These are phyloP conservation scores for Hevea brasiliensis DNA, from an alignment of 345 rosid genomes.

Conservation along the genomic window DNA sequence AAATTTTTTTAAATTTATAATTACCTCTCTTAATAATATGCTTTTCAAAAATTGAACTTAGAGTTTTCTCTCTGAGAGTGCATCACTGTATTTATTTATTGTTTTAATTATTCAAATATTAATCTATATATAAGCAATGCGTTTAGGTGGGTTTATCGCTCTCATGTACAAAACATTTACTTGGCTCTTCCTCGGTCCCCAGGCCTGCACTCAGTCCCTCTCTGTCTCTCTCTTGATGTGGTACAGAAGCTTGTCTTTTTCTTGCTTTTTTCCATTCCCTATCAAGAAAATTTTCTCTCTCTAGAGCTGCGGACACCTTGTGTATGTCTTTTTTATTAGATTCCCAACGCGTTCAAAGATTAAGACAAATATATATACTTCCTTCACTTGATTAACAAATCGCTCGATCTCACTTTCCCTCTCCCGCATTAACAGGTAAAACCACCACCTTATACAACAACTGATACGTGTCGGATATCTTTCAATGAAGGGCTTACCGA, in stretches of 20 bases:
- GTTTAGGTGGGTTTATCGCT: too few relatives aligned
- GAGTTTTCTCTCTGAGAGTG: too few relatives aligned
- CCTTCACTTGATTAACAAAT: background rate
- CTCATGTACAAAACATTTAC: too few relatives aligned
- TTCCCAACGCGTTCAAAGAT: conserved; percentile 34
- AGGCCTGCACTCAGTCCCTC: too few relatives aligned
- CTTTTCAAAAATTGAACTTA: too few relatives aligned
- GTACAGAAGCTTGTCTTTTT: conserved; percentile 19
- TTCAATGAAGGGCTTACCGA: conserved; percentile 51
- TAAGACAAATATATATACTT: conserved; percentile 5
- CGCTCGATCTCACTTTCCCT: conserved; percentile 2
- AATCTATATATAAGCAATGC: too few relatives aligned
- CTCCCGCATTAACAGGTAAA: background rate
- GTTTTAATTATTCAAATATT: too few relatives aligned
- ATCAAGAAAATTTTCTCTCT: background rate
- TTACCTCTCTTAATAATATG: too few relatives aligned
- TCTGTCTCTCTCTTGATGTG: background rate
- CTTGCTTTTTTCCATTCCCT: background rate
- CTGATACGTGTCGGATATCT: background rate
- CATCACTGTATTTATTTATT: too few relatives aligned
- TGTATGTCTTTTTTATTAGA: conserved; percentile 25
- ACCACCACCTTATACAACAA: too few relatives aligned
- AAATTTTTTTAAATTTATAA: too few relatives aligned
- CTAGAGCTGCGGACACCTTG: conserved; percentile 9
- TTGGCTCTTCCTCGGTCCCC: too few relatives aligned